Conservation (phyloP, 768 basidiomycete genomes). For the Ramaria sp. region DNA sequence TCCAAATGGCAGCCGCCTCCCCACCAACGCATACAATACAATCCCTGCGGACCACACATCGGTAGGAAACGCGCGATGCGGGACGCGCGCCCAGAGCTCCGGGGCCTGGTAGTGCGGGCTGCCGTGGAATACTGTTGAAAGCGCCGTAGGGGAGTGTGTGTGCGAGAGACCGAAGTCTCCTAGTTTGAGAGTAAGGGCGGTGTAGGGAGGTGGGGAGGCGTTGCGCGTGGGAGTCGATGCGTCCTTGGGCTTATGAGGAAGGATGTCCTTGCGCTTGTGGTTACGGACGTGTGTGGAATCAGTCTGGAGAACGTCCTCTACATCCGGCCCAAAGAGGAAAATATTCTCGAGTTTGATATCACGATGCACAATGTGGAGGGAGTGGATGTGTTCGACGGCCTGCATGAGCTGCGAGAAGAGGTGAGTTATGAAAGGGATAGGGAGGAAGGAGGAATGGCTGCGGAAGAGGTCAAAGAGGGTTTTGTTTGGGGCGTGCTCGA, state of each 20-base stretch:
- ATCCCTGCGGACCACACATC: constrained; percentile 95
- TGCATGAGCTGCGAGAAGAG: constrained; percentile 97
- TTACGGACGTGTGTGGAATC: neutral
- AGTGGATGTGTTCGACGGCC: constrained; percentile 96
- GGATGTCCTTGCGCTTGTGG: neutral
- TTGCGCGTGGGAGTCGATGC: too few relatives aligned
- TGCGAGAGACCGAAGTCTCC: constrained; percentile 97
- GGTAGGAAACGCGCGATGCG: neutral
- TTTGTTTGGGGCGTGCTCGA: neutral
- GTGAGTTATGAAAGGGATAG: constrained; percentile 17
- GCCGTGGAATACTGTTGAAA: constrained; percentile 42
- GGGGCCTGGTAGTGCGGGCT: constrained; percentile 98
- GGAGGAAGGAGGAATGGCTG: neutral
- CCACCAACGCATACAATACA: constrained; percentile 93
- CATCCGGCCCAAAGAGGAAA: constrained; percentile 25
- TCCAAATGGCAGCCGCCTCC: constrained; percentile 94
- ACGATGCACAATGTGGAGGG: constrained; percentile 89
- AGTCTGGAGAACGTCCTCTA: neutral
- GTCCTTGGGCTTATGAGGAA: neutral
- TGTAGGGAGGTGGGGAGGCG: constrained; percentile 40
- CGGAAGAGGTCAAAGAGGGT: neutral
- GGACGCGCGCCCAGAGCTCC: constrained; percentile 39
- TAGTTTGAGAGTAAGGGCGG: constrained; percentile 94
- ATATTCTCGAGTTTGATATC: constrained; percentile 99
- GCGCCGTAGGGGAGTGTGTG: constrained; percentile 64